Base-by-base conservation (phyloP, 78 protist genomes). In the Paratrimastix pyriformis region DNA sequence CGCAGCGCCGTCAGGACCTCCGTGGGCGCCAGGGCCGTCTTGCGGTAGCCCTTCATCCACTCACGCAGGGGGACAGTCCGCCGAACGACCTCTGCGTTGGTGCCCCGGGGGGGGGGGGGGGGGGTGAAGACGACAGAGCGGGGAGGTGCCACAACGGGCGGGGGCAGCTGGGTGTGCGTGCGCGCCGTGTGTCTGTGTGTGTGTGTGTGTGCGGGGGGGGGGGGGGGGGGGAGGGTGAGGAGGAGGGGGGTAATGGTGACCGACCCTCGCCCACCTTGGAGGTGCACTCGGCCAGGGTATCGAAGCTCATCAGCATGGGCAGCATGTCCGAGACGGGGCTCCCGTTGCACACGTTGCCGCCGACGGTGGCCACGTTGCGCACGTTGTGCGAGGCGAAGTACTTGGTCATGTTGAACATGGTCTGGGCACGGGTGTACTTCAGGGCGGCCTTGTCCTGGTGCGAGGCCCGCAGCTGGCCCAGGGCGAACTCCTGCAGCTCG, bases 291-390 rank as follows among this genome's bases (percentile, higher is more conserved):
- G 29, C 40, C 40, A 35, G 2, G 40, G 37, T 8, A 7, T 35
- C 68, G n/a, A 35, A 21, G 40, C 4, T 29, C 37, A 4, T 29
- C 24, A 77, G 40, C 13, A 69, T 37, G 42, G 76, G 70, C 21
- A 6, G 11, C 15, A 70, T 26, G 58, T 82, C 86, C 7, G 82
- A 76, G 9, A 80, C 74, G 8, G 78, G 65, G 57, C 24, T 52
- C 8, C 35, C 30, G 40, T 30, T 48, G 0, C 42, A 43, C 7
- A 80, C 29, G 72, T 80, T 80, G 32, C 81, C 86, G 0, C 76
- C 80, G 55, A 60, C 35, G 33, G 70, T 8, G 21, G 65, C 77
- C 35, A 68, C 78, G 43, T 32, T 39, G 46, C 80, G 85, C 30
- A 72, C 71, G 18, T 74, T 70, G 8, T 52, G 11, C 0, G 4